Percentiles rank a stretch among this genome's conserved stretches.
phyloP scores from a whole-genome alignment of 176 grass and related monocot genomes.

The Phoenix roebelenii region DNA sequence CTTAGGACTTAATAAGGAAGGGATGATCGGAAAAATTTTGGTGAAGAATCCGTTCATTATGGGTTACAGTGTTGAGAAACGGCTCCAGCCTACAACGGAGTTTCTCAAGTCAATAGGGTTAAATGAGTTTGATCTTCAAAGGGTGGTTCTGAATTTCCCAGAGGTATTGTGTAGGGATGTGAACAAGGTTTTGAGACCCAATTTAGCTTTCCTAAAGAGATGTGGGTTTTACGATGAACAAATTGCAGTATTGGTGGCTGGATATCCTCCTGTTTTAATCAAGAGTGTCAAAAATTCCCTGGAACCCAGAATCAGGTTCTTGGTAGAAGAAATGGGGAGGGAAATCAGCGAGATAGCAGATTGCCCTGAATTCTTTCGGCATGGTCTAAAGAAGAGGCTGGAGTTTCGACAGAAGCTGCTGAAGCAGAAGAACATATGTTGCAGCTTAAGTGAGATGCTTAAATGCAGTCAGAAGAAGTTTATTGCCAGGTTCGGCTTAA shows the following conservation, averaged over 20 bases:
- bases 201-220: slow-evolving; percentile 54
- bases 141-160: slow-evolving; percentile 51
- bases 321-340: slow-evolving; percentile 77
- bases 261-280: slow-evolving; percentile 81
- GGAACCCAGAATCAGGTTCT: slow-evolving; percentile 87
- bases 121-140: slow-evolving; percentile 43
- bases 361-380: slow-evolving; percentile 80
- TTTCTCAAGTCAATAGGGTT: slow-evolving; percentile 68
- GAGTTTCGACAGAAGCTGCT: slow-evolving; percentile 77
- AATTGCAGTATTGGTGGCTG: slow-evolving; percentile 51
- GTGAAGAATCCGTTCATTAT: slow-evolving; percentile 78
- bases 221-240: slow-evolving; percentile 57
- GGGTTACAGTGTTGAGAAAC: slow-evolving; percentile 74
- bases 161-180: slow-evolving; percentile 71
- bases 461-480: slow-evolving; percentile 85
- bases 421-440: slow-evolving; percentile 48
- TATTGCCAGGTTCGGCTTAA: slow-evolving; percentile 55
- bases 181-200: slow-evolving; percentile 51
- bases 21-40: slow-evolving; percentile 63
- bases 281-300: slow-evolving; percentile 81
- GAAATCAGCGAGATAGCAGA: slow-evolving; percentile 56
- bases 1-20: slow-evolving; percentile 67
- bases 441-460: slow-evolving; percentile 89
- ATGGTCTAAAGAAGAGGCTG: slow-evolving; percentile 81
- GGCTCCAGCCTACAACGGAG: slow-evolving; percentile 63